Evolutionary conservation across 441 rosid genomes (phyloP).

Genomic region (Adansonia rubrostipa): DNA sequence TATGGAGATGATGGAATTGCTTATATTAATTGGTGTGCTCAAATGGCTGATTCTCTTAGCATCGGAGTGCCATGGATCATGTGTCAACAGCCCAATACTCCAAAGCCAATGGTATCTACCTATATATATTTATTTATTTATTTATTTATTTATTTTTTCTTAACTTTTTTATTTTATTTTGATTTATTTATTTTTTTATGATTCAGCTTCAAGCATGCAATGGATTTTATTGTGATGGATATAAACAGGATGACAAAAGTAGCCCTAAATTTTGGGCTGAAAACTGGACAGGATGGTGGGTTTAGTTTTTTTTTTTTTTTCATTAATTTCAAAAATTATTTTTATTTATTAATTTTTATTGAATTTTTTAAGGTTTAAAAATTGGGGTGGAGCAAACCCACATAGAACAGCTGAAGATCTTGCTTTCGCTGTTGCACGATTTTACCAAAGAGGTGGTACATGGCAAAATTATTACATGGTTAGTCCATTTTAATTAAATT

Average conservation of each 20-base stretch:
- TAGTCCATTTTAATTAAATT: neutral
- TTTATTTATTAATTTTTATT: neutral
- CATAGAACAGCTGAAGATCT: conserved; percentile 57
- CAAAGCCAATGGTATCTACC: conserved; percentile 61
- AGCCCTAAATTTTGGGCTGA: neutral
- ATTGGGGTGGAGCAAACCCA: conserved; percentile 62
- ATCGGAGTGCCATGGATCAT: conserved; percentile 65
- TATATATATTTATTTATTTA: too few relatives aligned
- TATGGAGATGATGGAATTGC: conserved; percentile 25
- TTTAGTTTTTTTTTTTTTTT: neutral
- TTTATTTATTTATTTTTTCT: too few relatives aligned
- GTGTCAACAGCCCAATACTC: conserved; percentile 73
- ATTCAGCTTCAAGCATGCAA: neutral
- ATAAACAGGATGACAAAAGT: neutral
- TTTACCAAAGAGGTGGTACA: conserved; percentile 58
- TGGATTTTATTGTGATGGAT: neutral
- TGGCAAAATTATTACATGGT: conserved; percentile 80
- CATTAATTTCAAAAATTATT: neutral
- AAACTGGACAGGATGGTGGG: conserved; percentile 4
- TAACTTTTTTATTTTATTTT: neutral
- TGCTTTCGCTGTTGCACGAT: conserved; percentile 39
- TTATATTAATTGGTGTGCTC: too few relatives aligned
- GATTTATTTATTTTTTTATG: neutral
- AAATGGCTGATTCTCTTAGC: too few relatives aligned
- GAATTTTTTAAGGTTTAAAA: conserved; percentile 42